Evolutionary conservation across 2,329 filamentous ascomycete species (phyloP).

Genomic region (Zymoseptoria passerinii): DNA sequence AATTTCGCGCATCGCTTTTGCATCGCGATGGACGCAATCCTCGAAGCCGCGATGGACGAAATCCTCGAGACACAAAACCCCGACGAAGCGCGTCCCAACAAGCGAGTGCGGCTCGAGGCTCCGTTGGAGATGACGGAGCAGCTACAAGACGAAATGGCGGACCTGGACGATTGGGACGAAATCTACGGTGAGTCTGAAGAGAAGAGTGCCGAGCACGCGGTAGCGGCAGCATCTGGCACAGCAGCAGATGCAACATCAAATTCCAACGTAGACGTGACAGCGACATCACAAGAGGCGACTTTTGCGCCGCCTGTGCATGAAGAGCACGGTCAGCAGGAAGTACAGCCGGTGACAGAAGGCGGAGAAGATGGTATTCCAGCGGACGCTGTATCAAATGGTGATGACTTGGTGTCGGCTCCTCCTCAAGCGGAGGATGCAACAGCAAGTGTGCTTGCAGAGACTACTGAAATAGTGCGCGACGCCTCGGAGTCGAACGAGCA

Average conservation of each 20-base stretch:
- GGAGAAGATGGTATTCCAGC: conserved; percentile 9
- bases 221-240: not conserved
- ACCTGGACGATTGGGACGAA: conserved; percentile 29
- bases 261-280: not conserved
- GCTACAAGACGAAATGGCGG: conserved; percentile 23
- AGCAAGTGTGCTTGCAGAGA: conserved; percentile 10
- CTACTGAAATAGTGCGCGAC: conserved; percentile 9
- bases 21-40: not conserved
- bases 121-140: conserved; percentile 28
- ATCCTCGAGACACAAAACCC: not conserved
- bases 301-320: not conserved
- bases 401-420: conserved; percentile 9
- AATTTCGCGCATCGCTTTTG: not conserved
- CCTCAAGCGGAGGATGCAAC: conserved; percentile 6
- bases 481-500: conserved; percentile 1
- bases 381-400: conserved; percentile 9
- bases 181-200: conserved; percentile 4
- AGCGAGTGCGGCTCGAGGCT: conserved; percentile 35
- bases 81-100: conserved; percentile 29
- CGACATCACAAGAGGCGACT: not conserved
- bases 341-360: not conserved
- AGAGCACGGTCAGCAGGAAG: not conserved
- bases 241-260: not conserved
- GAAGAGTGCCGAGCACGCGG: not conserved
- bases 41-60: not conserved